Evolutionary conservation across 2,329 filamentous ascomycete genomes (phyloP).

Genomic region (Diaporthe sp.): DNA sequence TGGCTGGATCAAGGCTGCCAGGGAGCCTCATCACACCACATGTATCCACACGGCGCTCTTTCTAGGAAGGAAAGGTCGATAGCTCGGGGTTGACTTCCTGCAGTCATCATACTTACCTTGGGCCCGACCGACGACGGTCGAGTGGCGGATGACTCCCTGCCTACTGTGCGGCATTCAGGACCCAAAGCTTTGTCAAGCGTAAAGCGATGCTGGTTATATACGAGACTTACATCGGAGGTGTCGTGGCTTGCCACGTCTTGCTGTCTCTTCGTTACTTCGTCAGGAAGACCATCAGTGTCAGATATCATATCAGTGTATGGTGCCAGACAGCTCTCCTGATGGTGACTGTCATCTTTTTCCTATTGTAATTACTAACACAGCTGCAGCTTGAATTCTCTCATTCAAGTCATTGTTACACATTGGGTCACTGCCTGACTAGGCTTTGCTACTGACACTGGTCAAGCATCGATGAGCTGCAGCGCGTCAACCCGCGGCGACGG

Average conservation of each 20-base stretch:
- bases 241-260: background rate
- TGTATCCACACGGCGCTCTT: background rate
- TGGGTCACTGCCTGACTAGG: background rate
- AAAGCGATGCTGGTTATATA: background rate
- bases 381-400: background rate
- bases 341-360: background rate
- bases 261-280: background rate
- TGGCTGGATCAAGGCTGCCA: background rate
- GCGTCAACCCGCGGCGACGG: background rate
- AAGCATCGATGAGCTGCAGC: background rate
- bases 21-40: background rate
- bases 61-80: background rate
- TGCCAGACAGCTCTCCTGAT: background rate
- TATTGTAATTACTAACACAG: background rate
- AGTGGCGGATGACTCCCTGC: too few relatives aligned
- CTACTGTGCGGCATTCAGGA: background rate
- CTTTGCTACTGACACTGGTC: background rate
- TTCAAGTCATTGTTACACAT: background rate
- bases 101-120: background rate
- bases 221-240: background rate
- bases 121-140: background rate
- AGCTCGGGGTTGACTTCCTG: background rate
- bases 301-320: background rate
- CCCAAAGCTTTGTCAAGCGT: background rate
- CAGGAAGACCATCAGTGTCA: too few relatives aligned